phyloP scores from a whole-genome alignment of 202 grass and related monocot genomes.

The Zizania palustris region DNA sequence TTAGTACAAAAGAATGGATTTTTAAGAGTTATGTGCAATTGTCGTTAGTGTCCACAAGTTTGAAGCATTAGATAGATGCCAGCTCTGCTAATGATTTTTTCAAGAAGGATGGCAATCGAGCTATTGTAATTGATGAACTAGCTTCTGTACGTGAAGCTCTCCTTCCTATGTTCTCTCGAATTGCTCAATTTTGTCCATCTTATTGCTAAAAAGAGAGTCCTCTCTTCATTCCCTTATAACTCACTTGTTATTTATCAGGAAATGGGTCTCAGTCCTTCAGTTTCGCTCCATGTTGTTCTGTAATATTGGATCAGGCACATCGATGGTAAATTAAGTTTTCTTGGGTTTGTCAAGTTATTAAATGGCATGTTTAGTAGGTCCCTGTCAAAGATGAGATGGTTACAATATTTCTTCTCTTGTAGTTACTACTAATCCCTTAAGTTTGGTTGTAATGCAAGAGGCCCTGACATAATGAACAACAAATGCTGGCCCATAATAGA shows the following conservation, averaged over 20 bases:
- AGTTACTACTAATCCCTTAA: too few relatives aligned
- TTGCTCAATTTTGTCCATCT: neutral
- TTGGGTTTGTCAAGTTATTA: slow-evolving; percentile 75
- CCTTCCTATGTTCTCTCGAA: neutral
- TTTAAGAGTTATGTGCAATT: slow-evolving; percentile 67
- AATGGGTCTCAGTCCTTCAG: slow-evolving; percentile 56
- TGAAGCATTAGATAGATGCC: slow-evolving; percentile 75
- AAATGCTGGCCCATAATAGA: too few relatives aligned
- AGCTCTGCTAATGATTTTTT: slow-evolving; percentile 68
- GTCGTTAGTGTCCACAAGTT: slow-evolving; percentile 74
- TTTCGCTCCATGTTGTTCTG: slow-evolving; percentile 67
- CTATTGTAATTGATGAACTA: too few relatives aligned
- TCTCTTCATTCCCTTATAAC: neutral
- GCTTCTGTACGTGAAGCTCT: slow-evolving; percentile 58
- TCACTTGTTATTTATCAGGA: slow-evolving; percentile 1
- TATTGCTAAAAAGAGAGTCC: too few relatives aligned
- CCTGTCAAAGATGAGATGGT: slow-evolving; percentile 56
- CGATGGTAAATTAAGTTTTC: slow-evolving; percentile 73
- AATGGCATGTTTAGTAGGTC: slow-evolving; percentile 64
- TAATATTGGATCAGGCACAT: slow-evolving; percentile 83
- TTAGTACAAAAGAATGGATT: too few relatives aligned
- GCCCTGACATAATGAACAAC: too few relatives aligned
- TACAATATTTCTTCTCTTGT: too few relatives aligned
- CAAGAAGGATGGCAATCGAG: slow-evolving; percentile 44
- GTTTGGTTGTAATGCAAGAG: too few relatives aligned